A percentile compares a stretch with the other conserved stretches of the same genome.
Evolutionary conservation across 2,329 filamentous ascomycete genomes (phyloP).

Genomic region (Paraconiothyrium brasiliense): DNA sequence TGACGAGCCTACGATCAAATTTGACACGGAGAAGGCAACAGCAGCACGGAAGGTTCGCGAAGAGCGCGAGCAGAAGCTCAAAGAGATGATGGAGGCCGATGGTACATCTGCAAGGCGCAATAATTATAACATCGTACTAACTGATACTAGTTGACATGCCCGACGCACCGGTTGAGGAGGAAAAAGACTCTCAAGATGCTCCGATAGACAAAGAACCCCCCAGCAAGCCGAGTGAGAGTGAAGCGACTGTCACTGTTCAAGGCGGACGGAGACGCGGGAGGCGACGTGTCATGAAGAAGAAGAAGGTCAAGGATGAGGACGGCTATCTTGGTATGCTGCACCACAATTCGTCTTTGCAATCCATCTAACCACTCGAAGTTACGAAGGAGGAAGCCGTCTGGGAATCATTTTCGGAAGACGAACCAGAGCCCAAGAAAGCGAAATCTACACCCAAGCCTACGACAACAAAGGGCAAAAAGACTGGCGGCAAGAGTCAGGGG

Average conservation of each 20-base stretch:
- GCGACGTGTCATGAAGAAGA: slow-evolving; percentile 86
- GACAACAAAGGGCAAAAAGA: slow-evolving; percentile 64
- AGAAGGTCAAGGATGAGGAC: slow-evolving; percentile 84
- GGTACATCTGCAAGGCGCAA: slow-evolving; percentile 51
- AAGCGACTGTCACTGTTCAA: slow-evolving; percentile 58
- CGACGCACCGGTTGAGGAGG: slow-evolving; percentile 58
- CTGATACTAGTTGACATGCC: slow-evolving; percentile 61
- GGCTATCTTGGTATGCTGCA: slow-evolving; percentile 79
- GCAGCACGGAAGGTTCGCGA: slow-evolving; percentile 59
- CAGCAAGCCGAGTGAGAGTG: slow-evolving; percentile 34
- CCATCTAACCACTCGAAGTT: slow-evolving; percentile 62
- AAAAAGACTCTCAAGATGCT: slow-evolving; percentile 50
- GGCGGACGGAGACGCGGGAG: slow-evolving; percentile 78
- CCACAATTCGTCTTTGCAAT: neutral
- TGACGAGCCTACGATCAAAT: slow-evolving; percentile 40
- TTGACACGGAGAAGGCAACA: slow-evolving; percentile 44
- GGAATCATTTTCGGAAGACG: slow-evolving; percentile 95
- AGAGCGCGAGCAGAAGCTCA: slow-evolving; percentile 72
- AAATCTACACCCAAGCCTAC: slow-evolving; percentile 54
- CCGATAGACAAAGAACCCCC: slow-evolving; percentile 29
- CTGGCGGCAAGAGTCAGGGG: slow-evolving; percentile 67
- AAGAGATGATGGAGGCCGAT: slow-evolving; percentile 79
- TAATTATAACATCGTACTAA: slow-evolving; percentile 20
- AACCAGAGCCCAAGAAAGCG: slow-evolving; percentile 68
- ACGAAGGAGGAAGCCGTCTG: slow-evolving; percentile 85